These are phyloP conservation scores for Sequoia sempervirens DNA, from an alignment of 75 land plant genomes.

Conservation along the genomic window DNA sequence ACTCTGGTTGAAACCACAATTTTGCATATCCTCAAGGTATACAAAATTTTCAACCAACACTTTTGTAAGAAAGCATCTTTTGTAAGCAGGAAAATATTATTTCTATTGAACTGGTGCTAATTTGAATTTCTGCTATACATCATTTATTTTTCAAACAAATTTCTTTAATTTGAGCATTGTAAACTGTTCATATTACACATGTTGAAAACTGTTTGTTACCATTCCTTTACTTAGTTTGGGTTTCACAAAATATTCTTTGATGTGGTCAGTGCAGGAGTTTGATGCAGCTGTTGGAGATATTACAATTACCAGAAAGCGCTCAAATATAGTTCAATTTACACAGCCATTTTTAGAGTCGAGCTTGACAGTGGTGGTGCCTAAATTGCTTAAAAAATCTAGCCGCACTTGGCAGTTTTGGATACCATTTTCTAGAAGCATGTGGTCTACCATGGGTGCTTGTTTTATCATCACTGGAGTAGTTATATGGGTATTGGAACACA, in stretches of 20 bases:
- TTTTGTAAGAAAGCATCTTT: background rate
- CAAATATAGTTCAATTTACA: conserved; percentile 38
- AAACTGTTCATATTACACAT: background rate
- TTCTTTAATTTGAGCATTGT: background rate
- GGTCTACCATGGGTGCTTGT: conserved; percentile 36
- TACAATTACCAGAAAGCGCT: conserved; percentile 38
- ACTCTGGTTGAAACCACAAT: too few relatives aligned
- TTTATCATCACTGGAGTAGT: conserved; percentile 42
- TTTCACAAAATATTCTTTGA: background rate
- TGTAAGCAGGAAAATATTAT: background rate
- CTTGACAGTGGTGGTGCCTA: conserved; percentile 36
- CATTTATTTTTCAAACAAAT: background rate
- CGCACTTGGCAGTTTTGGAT: conserved; percentile 45
- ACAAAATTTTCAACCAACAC: too few relatives aligned
- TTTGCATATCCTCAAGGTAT: too few relatives aligned
- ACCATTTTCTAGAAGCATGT: conserved; percentile 44
- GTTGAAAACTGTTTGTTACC: background rate
- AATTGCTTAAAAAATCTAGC: conserved; percentile 7
- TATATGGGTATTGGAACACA: conserved; percentile 44
- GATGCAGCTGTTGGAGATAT: conserved; percentile 55
- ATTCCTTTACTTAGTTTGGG: background rate
- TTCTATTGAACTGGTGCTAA: background rate
- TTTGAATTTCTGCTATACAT: background rate
- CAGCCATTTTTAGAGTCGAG: conserved; percentile 41
- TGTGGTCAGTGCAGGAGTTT: conserved; percentile 27